Evolutionary conservation across 1,139 yeast genomes (phyloP).

Genomic region (Entelexis paramagnoliae): DNA sequence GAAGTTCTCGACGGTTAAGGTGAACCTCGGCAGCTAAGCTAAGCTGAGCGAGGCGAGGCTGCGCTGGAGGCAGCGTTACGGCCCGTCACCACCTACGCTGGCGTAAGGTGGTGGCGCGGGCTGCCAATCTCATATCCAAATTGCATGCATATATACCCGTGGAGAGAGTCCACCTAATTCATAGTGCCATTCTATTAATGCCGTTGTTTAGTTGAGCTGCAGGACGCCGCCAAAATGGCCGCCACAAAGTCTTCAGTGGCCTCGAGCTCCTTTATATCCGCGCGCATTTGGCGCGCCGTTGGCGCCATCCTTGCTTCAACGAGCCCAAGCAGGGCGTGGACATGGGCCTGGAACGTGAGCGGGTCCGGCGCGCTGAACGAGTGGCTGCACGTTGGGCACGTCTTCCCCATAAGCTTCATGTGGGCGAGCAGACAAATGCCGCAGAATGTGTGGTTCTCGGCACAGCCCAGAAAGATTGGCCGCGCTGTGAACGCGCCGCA

Average conservation of each 20-base stretch:
- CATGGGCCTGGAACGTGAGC: conserved; percentile 11
- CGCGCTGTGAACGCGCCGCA: conserved; percentile 12
- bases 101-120: too few relatives aligned
- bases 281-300: background rate
- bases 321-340: conserved; percentile 2
- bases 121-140: too few relatives aligned
- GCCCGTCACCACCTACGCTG: too few relatives aligned
- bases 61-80: too few relatives aligned
- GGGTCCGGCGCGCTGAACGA: background rate
- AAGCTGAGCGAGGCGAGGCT: too few relatives aligned
- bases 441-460: conserved; percentile 15
- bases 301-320: background rate
- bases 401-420: background rate
- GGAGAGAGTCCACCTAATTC: too few relatives aligned
- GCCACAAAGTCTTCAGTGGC: background rate
- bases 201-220: background rate
- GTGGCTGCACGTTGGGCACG: conserved; percentile 12
- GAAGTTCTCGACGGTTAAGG: conserved; percentile 67
- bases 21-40: conserved; percentile 67
- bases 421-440: conserved; percentile 4
- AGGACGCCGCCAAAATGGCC: background rate
- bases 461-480: conserved; percentile 14
- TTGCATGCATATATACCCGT: too few relatives aligned
- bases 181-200: background rate
- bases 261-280: background rate